Evolutionary conservation across 495 filamentous ascomycete genomes (phyloP).

Genomic region (Lichenothelia convexa): DNA sequence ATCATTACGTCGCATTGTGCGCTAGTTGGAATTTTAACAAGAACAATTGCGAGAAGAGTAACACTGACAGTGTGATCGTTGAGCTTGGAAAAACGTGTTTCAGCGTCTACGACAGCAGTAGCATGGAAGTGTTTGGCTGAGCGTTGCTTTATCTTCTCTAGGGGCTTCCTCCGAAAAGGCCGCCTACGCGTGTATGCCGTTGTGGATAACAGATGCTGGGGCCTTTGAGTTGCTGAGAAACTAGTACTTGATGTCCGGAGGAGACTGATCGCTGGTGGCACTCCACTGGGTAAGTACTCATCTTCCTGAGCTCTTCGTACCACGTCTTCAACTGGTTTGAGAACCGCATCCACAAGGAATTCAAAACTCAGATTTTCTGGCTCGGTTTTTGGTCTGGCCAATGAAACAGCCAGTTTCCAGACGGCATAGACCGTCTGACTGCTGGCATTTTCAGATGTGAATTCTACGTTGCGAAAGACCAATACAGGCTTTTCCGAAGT

Average conservation of each 20-base stretch:
- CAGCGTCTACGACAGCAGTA: no score
- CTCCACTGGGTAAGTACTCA: constrained; percentile 58
- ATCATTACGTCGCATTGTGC: constrained; percentile 54
- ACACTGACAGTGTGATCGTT: no score
- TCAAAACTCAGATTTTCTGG: constrained; percentile 61
- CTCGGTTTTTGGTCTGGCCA: constrained; percentile 40
- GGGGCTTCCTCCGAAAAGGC: no score
- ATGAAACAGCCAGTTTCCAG: neutral
- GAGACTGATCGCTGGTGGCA: constrained; percentile 63
- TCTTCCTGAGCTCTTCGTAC: constrained; percentile 32
- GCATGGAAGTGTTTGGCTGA: no score
- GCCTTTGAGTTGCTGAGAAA: no score
- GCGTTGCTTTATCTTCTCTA: no score
- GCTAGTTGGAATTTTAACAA: no score
- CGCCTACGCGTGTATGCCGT: no score
- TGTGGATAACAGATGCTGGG: no score
- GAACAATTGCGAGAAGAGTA: constrained; percentile 52
- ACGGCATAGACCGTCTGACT: neutral
- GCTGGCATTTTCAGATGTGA: neutral
- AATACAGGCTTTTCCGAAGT: no score
- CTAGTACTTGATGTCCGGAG: constrained; percentile 64
- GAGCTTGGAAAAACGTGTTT: no score
- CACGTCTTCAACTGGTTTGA: constrained; percentile 38
- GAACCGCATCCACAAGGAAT: constrained; percentile 53
- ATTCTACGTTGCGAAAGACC: neutral